Base-by-base conservation (phyloP, 306 rosid genomes). In the Cicer pinnatifidum region DNA sequence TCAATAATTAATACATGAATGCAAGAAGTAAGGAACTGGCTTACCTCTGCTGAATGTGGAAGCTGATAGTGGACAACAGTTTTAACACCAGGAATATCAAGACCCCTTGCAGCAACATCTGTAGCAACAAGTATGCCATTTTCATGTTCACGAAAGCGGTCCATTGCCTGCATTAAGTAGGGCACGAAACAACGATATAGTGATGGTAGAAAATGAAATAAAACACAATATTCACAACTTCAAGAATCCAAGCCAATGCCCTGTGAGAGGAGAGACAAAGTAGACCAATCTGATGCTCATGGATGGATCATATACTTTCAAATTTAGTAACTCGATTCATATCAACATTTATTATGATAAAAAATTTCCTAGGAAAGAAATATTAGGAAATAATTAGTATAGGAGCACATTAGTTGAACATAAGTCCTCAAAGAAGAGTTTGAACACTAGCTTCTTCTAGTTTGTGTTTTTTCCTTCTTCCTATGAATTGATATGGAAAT, bases 21-120 rank as follows among this genome's bases (percentile, higher is more conserved):
- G 54, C 61, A 69, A 83, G 75, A 67, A 79, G 50, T 5, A 67
- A 46, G 10, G 73, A 63, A 58, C 73, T 64, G 9, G 66, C 88
- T 71, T 67, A 90, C 99, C 72, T 91, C 99, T 15, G 97, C 97
- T 16, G 96, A 90, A 88, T 94, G 99, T 57, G 99, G 99, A 79
- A 94, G 96, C 84, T 94, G 99, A 81, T 94, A 94, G 88, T 94
- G 99, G 81, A 94, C 84, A 89, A 94, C 93, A 66, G 97, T 90
- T 81, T 87, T 84, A 85, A 94, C 85, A 81, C 91, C 95, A 38
- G 95, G 89, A 80, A 94, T 87, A 85, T 91, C 99, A 16, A 94
- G 93, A 75, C 97, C 97, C 79, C 99, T 88, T 8, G 99, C 99
- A 65, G 95, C 96, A 60, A 90, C 90, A 77, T 91, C 99, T 35